Base-by-base conservation (phyloP, 169 alveolate genomes). In the Babesia ovis region DNA sequence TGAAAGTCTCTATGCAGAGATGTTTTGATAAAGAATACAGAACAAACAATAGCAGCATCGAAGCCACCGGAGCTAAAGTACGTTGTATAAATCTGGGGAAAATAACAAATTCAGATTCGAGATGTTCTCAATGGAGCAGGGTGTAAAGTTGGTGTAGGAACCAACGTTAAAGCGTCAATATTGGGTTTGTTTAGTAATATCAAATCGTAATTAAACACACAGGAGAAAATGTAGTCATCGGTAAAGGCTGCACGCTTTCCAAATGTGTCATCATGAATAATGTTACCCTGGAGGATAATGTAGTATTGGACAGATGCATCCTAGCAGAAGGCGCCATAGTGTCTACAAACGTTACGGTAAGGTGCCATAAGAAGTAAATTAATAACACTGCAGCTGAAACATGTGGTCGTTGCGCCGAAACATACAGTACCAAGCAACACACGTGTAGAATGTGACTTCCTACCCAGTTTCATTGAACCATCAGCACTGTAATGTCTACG, bases 241-340 rank as follows among this genome's bases (percentile, higher is more conserved):
- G 85, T 35, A 58, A 55, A 43, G 69, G 71, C 55, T 72, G 83
- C 37, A 66, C 71, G 39, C 53, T 89, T 4, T 46, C 57, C 37
- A 82, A 84, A 25, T 77, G 89, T 39, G 86, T 89, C 9, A 57
- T 72, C 32, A 89, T 89, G 93, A 89, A 89, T 45, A 69, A 77
- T 35, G 81, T 83, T 53, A 79, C 39, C 6, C 35, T 89, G 14
- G 58, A 55, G 43, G 86, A 81, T 35, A 72, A 84, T 46, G 84
- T 83, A 27, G 81, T 61, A 16, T 62, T 89, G 39, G 80, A 79
- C 41, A 70, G 79, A 25, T 80, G 86, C 8, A 60, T 89, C 35
- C 59, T 89, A 20, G 86, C 91, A 31, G 51, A 70, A 14, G 48
- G 82, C 48, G 90, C 77, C 12, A 57, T 68, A 5, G 67, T 89